Conservation (phyloP, 176 grass and related monocot species). For the Panicum miliaceum region DNA sequence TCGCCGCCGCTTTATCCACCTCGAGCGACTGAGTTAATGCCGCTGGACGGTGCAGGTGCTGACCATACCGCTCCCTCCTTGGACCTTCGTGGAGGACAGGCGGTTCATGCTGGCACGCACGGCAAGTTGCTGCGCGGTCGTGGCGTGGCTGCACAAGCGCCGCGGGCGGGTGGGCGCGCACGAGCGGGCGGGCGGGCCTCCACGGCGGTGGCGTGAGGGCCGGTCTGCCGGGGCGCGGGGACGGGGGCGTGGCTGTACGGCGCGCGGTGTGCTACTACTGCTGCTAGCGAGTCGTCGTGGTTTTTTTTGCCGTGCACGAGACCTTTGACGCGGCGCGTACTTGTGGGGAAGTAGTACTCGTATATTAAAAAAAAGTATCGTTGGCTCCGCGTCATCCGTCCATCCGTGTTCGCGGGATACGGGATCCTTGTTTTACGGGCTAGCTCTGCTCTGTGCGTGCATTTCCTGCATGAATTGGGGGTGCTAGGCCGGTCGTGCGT, state of each 20-base stretch:
- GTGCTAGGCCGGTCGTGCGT: neutral
- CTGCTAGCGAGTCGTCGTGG: neutral
- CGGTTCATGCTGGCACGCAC: neutral
- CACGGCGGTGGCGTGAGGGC: neutral
- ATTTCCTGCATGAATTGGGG: neutral
- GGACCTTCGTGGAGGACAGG: neutral
- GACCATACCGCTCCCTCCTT: neutral
- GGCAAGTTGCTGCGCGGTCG: neutral
- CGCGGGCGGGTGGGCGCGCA: neutral
- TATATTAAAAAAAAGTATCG: neutral
- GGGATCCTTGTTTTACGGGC: conserved; percentile 38
- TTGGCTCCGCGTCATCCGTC: neutral
- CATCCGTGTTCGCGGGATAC: conserved; percentile 20
- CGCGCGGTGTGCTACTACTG: neutral
- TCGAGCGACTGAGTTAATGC: conserved; percentile 14
- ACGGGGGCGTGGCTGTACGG: neutral
- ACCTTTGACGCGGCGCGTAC: neutral
- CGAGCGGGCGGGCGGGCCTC: neutral
- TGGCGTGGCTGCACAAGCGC: conserved; percentile 4
- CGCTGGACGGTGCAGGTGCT: neutral
- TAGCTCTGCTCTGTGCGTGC: neutral
- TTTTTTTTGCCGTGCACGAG: conserved; percentile 28
- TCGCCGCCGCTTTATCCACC: neutral
- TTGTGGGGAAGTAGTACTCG: neutral
- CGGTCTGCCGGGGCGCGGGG: neutral